phyloP scores from a whole-genome alignment of 768 basidiomycete species.

The Kwoniella botswanensis region DNA sequence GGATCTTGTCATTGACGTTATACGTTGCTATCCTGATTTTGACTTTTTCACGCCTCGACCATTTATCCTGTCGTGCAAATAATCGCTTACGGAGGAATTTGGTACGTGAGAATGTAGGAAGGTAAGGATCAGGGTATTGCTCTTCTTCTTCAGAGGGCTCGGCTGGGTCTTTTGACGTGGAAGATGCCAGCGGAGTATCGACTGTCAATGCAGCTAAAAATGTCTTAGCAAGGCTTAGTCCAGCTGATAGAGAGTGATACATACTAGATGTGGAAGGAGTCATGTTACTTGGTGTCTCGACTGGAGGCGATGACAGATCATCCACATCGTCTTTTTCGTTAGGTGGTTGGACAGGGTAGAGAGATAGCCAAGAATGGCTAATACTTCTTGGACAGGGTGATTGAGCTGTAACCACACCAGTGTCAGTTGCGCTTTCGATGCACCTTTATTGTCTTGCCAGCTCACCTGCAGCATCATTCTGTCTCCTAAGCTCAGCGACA shows the following conservation, averaged over 20 bases:
- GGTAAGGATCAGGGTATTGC: slow-evolving; percentile 37
- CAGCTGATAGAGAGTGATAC: neutral
- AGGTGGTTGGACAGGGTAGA: slow-evolving; percentile 24
- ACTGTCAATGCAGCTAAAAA: slow-evolving; percentile 10
- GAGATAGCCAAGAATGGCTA: slow-evolving; percentile 33
- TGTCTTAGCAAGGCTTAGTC: neutral
- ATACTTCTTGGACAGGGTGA: slow-evolving; percentile 22
- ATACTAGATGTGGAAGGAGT: slow-evolving; percentile 19
- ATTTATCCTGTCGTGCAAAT: slow-evolving; percentile 36
- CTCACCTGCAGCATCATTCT: slow-evolving; percentile 35
- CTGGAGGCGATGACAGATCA: slow-evolving; percentile 13
- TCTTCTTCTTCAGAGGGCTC: slow-evolving; percentile 23
- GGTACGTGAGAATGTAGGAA: slow-evolving; percentile 37
- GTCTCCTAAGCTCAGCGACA: slow-evolving; percentile 35
- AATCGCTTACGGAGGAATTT: slow-evolving; percentile 39
- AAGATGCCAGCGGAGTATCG: slow-evolving; percentile 14
- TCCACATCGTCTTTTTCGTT: slow-evolving; percentile 26
- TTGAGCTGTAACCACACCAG: neutral
- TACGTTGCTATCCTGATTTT: slow-evolving; percentile 48
- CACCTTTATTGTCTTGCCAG: neutral
- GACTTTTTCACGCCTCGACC: slow-evolving; percentile 31
- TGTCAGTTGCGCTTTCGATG: neutral
- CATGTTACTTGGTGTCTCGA: slow-evolving; percentile 5
- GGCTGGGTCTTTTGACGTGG: neutral
- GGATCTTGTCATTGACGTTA: slow-evolving; percentile 52